Evolutionary conservation across 352 stramenopile genomes (phyloP).

Genomic region (Blastocystis sp.): DNA sequence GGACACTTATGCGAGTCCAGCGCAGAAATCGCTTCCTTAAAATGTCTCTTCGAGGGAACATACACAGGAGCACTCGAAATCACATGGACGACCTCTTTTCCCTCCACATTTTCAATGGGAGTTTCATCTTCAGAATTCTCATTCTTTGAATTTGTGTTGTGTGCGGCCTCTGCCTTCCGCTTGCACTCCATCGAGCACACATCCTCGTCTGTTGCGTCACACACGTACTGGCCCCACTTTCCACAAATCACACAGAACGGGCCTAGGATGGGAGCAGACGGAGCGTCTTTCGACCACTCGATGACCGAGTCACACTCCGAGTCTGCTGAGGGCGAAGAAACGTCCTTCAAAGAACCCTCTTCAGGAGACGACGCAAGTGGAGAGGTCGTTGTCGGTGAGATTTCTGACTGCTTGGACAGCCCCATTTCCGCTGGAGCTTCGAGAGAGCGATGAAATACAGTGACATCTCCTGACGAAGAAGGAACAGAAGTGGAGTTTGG

Average conservation of each 20-base stretch:
- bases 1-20: constrained; percentile 31
- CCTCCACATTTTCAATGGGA: not conserved
- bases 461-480: not conserved
- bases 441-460: not conserved
- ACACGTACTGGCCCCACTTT: constrained; percentile 74
- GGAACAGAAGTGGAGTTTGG: not conserved
- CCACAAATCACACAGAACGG: constrained; percentile 67
- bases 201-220: constrained; percentile 74
- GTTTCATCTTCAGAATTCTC: not conserved
- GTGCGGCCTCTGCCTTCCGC: not conserved
- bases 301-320: not conserved
- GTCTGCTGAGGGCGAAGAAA: not conserved
- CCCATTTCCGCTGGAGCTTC: not conserved
- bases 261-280: not conserved
- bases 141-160: not conserved
- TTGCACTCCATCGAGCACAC: constrained; percentile 74
- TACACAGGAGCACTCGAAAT: not conserved
- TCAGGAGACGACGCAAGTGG: not conserved
- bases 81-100: not conserved
- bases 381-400: too few species aligned
- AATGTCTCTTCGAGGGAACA: not conserved
- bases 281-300: constrained; percentile 20
- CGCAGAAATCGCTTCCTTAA: not conserved
- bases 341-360: not conserved
- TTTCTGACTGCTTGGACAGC: not conserved